Base-by-base conservation (phyloP, 306 rosid species). In the Notholithocarpus densiflorus region DNA sequence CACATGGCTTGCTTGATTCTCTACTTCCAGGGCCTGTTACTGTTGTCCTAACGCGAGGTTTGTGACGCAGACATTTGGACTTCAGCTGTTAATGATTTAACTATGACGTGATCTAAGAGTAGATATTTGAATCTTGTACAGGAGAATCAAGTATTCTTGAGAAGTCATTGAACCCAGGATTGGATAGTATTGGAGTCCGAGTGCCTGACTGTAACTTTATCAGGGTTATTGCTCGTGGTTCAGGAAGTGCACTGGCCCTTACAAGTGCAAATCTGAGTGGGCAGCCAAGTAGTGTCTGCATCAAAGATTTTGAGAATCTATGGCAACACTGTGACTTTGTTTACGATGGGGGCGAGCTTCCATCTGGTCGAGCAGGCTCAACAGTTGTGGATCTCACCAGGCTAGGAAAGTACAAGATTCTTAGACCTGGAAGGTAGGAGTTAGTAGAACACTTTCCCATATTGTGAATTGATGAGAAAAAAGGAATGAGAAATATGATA, bases 21-120 rank as follows among this genome's bases (percentile, higher is more conserved):
- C 95, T 94, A 73, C 91, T 94, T 65, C 98, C 98, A 1, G 98
- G 98, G 27, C 98, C 98, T 40, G 97, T 94, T 18, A 92, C 97
- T 15, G 89, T 91, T 75, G 87, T 94, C 24, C 86, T 94, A 21
- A 87, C 31, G 37, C 87, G 97, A 89, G 98, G 98, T 94, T 71
- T 74, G n/a, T 6, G 37, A 6, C 19, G 8, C 21, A 23, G 40
- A 20, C 51, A 65, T 66, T 40, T 74, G 5, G 57, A 27, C 53
- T 20, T 57, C 3, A 23, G 14, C 7, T 48, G 10, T 21, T 60
- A 11, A 8, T 59, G 26, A 74, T 9, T 75, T 18, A 24, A 55
- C 68, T 37, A 54, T 57, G 20, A 2, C 37, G 13, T 65, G 65
- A 21, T 86, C 72, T 80, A 56, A 81, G 64, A 60, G 69, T 56